Evolutionary conservation across 2,329 filamentous ascomycete genomes (phyloP).

Genomic region (Colletotrichum sojae): DNA sequence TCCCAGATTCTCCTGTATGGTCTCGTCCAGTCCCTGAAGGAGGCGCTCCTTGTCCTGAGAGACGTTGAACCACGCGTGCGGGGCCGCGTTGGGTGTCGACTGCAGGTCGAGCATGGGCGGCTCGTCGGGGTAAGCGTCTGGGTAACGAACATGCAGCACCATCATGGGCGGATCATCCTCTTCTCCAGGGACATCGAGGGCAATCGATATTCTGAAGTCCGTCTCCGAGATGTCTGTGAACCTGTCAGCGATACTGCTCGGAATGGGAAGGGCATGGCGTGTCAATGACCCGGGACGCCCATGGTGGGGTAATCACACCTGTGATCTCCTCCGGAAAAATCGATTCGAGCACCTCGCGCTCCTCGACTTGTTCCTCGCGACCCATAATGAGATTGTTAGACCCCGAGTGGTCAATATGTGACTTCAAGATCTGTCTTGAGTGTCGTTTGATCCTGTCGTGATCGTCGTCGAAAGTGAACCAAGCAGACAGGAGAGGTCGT

Average conservation of each 20-base stretch:
- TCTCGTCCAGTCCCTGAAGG: slow-evolving; percentile 78
- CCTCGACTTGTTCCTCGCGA: slow-evolving; percentile 91
- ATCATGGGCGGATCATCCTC: slow-evolving; percentile 78
- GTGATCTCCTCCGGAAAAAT: slow-evolving; percentile 99
- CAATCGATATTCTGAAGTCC: slow-evolving; percentile 88
- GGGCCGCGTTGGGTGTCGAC: slow-evolving; percentile 77
- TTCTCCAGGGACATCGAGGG: slow-evolving; percentile 82
- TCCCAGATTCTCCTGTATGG: slow-evolving; percentile 91
- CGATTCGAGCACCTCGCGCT: slow-evolving; percentile 96
- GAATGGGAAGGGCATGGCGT: slow-evolving; percentile 2
- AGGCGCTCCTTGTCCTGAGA: slow-evolving; percentile 83
- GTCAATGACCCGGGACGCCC: neutral
- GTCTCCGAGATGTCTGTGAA: slow-evolving; percentile 86
- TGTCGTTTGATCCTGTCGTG: neutral
- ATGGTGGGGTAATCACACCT: slow-evolving; percentile 65
- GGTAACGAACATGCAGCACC: slow-evolving; percentile 88
- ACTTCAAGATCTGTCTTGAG: neutral
- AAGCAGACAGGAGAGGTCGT: neutral
- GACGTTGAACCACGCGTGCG: slow-evolving; percentile 83
- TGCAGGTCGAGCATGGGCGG: slow-evolving; percentile 86
- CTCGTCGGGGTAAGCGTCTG: slow-evolving; percentile 91
- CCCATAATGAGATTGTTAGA: slow-evolving; percentile 64
- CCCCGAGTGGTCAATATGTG: neutral
- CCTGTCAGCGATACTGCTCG: slow-evolving; percentile 21
- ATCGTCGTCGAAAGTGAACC: neutral